Conservation (phyloP, 2,329 filamentous ascomycete species). For the Dichotomopilus funicola region DNA sequence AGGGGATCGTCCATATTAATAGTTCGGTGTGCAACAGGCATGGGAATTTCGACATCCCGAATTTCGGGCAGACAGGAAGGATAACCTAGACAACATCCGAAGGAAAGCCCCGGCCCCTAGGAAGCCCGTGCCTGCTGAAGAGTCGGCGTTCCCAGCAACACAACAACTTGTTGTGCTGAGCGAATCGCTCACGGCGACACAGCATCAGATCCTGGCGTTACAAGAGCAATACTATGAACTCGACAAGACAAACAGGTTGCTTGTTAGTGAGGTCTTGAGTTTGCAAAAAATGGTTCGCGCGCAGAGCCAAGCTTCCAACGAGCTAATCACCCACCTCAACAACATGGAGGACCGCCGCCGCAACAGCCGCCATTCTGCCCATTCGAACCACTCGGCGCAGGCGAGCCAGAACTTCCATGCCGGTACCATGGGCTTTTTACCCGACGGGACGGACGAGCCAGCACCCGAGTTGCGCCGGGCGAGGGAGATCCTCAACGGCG, state of each 20-base stretch:
- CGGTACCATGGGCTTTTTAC: conserved; percentile 35
- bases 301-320: conserved; percentile 51
- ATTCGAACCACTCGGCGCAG: conserved; percentile 33
- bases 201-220: conserved; percentile 83
- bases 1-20: conserved; percentile 26
- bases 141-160: conserved; percentile 63
- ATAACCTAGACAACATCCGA: conserved; percentile 92
- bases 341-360: conserved; percentile 42
- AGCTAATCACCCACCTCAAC: conserved; percentile 51
- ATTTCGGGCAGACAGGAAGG: conserved; percentile 92
- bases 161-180: conserved; percentile 88
- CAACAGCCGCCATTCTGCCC: conserved; percentile 34
- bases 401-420: conserved; percentile 36
- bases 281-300: conserved; percentile 55
- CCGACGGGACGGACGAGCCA: conserved; percentile 42
- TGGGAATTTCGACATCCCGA: conserved; percentile 98
- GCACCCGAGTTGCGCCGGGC: conserved; percentile 49
- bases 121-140: conserved; percentile 61
- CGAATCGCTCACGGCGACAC: conserved; percentile 80
- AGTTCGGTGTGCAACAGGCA: conserved; percentile 43
- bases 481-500: conserved; percentile 48
- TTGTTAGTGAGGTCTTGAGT: conserved; percentile 55
- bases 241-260: conserved; percentile 53
- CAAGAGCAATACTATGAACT: conserved; percentile 82
- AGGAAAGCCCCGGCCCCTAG: conserved; percentile 89